Conservation (phyloP, 2,329 filamentous ascomycete genomes). For the Alternaria postmessia region DNA sequence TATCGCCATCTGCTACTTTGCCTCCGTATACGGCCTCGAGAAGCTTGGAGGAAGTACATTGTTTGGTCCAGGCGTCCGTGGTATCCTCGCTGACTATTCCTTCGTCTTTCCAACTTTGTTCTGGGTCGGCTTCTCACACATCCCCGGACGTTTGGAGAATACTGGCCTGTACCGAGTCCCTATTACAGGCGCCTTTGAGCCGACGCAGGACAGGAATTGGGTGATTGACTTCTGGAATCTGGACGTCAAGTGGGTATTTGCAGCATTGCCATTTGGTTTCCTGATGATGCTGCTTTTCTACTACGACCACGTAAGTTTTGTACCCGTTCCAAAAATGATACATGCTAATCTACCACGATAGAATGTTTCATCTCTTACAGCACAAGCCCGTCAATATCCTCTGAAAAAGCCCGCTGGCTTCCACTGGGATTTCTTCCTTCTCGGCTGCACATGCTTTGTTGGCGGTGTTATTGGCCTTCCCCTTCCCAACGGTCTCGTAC, state of each 20-base stretch:
- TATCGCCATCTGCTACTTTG: slow-evolving; percentile 62
- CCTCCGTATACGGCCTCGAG: slow-evolving; percentile 60
- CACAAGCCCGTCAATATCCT: slow-evolving; percentile 62
- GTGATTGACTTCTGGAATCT: slow-evolving; percentile 64
- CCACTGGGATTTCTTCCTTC: slow-evolving; percentile 66
- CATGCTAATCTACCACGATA: slow-evolving; percentile 14
- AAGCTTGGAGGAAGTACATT: slow-evolving; percentile 57
- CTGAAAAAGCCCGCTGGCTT: slow-evolving; percentile 64
- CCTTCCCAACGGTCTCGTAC: slow-evolving; percentile 63
- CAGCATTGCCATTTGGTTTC: slow-evolving; percentile 63
- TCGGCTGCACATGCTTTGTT: slow-evolving; percentile 63
- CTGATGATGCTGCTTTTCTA: slow-evolving; percentile 65
- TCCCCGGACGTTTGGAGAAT: slow-evolving; percentile 56
- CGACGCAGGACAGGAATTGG: slow-evolving; percentile 57
- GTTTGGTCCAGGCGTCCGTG: slow-evolving; percentile 56
- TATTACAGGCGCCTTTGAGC: slow-evolving; percentile 57
- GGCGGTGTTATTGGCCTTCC: slow-evolving; percentile 62
- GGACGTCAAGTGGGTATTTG: slow-evolving; percentile 61
- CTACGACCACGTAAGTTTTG: slow-evolving; percentile 57
- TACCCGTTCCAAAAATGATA: background rate
- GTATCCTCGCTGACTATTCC: slow-evolving; percentile 62
- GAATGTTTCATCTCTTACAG: slow-evolving; percentile 61
- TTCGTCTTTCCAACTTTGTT: slow-evolving; percentile 59
- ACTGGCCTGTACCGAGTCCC: slow-evolving; percentile 55
- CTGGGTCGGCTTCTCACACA: slow-evolving; percentile 64